Base-by-base conservation (phyloP, 1,139 yeast species). In the Zhuliangozyma parablackwelliae region DNA sequence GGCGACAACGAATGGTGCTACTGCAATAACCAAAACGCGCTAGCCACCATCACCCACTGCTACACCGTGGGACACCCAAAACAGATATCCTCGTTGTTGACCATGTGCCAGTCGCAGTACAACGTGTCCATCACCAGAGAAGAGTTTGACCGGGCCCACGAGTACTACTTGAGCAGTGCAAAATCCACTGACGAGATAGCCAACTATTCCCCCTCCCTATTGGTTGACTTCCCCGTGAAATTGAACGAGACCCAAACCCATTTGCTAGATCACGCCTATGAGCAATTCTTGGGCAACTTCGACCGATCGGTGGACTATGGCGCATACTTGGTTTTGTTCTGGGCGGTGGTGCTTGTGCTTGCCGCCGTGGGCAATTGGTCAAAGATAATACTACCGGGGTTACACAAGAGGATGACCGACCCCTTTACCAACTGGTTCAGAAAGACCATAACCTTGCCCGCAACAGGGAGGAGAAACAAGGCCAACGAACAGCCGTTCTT, bases 1-100 rank as follows among this genome's bases (percentile, higher is more conserved):
- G 37, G 40, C 10, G 41, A 44, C 7, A 37, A 36, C 27, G 50
- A 36, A 9, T 39, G 41, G 35, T 63, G 70, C 41, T 50, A 46
- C 35, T 26, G 28, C 10, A n/a, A 3, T 13, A 61, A 65, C 40
- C 45, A 45, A 10, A 51, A 57, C 32, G 72, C 73, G 1, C 50
- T 69, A 46, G 65, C 73, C n/a, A 65, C 72, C 1, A 58, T 68
- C 33, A 55, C 72, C 7, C 63, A 62, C 40, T 70, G 75, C 43
- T 67, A 61, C 44, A 34, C 46, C 11, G 37, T 42, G 2, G 60
- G 58, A 3, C 56, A 57, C 39, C 54, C 55, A 2, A 35, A 45
- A 1, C 51, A 55, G 30, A 48, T 63, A n/a, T 47, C 45, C 23
- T 44, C 56, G 9, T 59, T 64, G 39, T 33, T 67, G 12, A 39